phyloP scores from a whole-genome alignment of 768 basidiomycete species.

The Naganishia randhawae region DNA sequence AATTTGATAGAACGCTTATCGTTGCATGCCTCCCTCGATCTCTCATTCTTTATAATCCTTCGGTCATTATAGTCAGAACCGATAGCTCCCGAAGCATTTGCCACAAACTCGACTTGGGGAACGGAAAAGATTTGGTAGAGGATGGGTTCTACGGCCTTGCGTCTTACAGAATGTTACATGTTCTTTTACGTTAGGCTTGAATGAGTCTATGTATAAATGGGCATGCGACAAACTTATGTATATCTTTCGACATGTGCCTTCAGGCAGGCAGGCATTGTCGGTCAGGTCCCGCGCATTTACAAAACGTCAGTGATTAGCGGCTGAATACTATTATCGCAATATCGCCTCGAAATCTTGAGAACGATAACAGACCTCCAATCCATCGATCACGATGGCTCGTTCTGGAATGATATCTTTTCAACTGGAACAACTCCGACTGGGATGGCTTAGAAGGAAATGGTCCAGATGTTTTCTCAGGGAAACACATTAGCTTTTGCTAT shows the following conservation, averaged over 20 bases:
- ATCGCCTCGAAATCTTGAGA: too few species aligned
- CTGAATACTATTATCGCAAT: too few species aligned
- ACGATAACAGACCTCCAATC: too few species aligned
- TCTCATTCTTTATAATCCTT: neutral
- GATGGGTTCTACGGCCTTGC: neutral
- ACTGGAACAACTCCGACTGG: too few species aligned
- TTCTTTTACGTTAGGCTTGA: neutral
- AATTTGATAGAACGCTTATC: conserved; percentile 8
- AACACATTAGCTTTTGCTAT: too few species aligned
- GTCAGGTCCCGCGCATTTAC: neutral
- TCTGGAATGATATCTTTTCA: too few species aligned
- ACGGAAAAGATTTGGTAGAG: conserved; percentile 56
- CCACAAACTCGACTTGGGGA: conserved; percentile 70
- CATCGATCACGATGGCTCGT: too few species aligned
- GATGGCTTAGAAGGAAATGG: too few species aligned
- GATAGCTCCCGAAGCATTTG: conserved; percentile 65
- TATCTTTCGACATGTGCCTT: neutral
- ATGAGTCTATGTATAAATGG: neutral
- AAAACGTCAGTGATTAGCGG: neutral
- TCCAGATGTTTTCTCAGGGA: too few species aligned
- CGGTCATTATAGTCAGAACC: conserved; percentile 60
- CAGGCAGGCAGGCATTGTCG: neutral
- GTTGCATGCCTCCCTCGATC: neutral
- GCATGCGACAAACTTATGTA: neutral
- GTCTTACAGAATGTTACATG: neutral